phyloP scores from a whole-genome alignment of 805 yeast species.

The Metschnikowia matae region DNA sequence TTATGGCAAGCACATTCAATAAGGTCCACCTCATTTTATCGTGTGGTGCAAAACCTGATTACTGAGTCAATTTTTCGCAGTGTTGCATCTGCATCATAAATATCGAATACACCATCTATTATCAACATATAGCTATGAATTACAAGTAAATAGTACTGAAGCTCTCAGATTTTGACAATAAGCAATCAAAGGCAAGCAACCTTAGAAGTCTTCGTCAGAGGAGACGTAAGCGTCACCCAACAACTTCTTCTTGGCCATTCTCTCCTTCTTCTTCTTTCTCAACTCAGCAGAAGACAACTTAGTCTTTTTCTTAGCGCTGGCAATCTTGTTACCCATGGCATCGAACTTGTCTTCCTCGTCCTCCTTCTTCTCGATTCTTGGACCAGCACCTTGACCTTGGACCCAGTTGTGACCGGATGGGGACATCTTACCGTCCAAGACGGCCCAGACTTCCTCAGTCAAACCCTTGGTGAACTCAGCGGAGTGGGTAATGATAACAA shows the following conservation, averaged over 20 bases:
- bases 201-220: constrained; percentile 68
- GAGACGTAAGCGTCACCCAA: constrained; percentile 99
- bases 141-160: constrained; percentile 15
- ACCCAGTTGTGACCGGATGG: constrained; percentile 99
- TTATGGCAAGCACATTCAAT: not conserved
- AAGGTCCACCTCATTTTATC: not conserved
- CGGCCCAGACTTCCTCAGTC: constrained; percentile 99
- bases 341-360: constrained; percentile 93
- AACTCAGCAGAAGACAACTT: constrained; percentile 98
- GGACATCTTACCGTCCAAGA: constrained; percentile 94
- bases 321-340: constrained; percentile 99
- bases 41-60: not conserved
- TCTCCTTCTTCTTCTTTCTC: constrained; percentile 99
- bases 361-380: constrained; percentile 96
- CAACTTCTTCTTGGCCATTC: constrained; percentile 99
- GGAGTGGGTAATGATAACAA: constrained; percentile 98
- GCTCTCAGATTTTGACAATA: constrained; percentile 8
- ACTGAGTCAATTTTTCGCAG: not conserved
- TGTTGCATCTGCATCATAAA: not conserved
- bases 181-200: constrained; percentile 8
- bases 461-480: constrained; percentile 99
- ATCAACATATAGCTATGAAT: constrained; percentile 19
- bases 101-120: constrained; percentile 14
- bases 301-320: constrained; percentile 91
- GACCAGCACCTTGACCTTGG: constrained; percentile 99